These are phyloP conservation scores for Fusarium sp. DNA, from an alignment of 2,329 filamentous ascomycete genomes.

Conservation along the genomic window DNA sequence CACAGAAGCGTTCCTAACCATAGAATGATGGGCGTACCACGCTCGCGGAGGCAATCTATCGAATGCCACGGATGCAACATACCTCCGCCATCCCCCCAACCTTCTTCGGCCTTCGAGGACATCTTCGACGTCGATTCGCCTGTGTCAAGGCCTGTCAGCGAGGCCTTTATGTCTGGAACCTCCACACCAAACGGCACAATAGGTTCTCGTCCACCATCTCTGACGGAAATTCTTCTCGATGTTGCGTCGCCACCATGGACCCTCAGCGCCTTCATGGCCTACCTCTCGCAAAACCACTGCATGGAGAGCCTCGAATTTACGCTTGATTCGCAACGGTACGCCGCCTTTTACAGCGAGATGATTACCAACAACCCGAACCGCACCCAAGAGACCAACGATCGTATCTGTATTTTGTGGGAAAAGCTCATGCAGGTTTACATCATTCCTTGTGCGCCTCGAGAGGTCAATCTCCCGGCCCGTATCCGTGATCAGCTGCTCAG, in stretches of 20 bases:
- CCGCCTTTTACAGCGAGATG: constrained; percentile 62
- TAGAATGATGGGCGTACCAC: constrained; percentile 57
- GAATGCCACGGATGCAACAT: constrained; percentile 54
- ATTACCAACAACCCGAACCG: constrained; percentile 48
- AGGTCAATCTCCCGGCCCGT: constrained; percentile 88
- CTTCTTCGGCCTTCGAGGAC: constrained; percentile 57
- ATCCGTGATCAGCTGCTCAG: constrained; percentile 84
- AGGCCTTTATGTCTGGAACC: constrained; percentile 56
- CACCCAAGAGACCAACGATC: constrained; percentile 61
- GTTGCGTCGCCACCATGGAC: constrained; percentile 89
- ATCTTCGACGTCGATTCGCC: constrained; percentile 54
- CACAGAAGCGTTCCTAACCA: constrained; percentile 24
- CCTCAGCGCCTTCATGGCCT: constrained; percentile 92
- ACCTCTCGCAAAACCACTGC: constrained; percentile 96
- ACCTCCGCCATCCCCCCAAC: constrained; percentile 54
- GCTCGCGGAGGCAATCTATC: constrained; percentile 56
- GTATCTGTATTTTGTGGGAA: constrained; percentile 84
- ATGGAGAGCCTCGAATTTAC: constrained; percentile 97
- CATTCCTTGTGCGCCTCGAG: constrained; percentile 81
- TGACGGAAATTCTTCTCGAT: constrained; percentile 89
- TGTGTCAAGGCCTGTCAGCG: constrained; percentile 60
- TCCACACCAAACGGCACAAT: constrained; percentile 47
- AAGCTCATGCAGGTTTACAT: constrained; percentile 92
- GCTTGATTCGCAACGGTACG: constrained; percentile 89
- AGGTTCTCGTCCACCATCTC: constrained; percentile 65